Base-by-base conservation (phyloP, 2,329 filamentous ascomycete genomes). In the Penicillium sp. region DNA sequence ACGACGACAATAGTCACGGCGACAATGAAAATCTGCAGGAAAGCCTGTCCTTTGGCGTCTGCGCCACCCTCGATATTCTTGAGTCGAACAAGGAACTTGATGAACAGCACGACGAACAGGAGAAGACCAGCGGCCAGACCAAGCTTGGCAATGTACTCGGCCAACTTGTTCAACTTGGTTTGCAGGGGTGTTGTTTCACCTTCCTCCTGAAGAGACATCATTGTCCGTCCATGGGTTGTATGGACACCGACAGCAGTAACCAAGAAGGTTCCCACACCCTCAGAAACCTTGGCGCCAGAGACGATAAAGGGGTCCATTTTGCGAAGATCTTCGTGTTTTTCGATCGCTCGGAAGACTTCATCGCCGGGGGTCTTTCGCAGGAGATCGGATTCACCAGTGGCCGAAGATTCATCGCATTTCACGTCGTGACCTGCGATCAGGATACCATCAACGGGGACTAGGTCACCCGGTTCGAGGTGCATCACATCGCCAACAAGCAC, bases 251-350 rank as follows among this genome's bases (percentile, higher is more conserved):
- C 88, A 4, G 90, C 86, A 1, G 90, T 92, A 58, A 93, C 90
- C 58, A 94, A 75, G 75, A 92, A 93, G 4, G 86, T 88, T 10
- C 91, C 91, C 8, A 92, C 84, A 58, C 91, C 91, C 70, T 92
- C 89, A 0, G 88, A 87, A 12, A 94, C 88, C 68, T 92, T 92
- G 2, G 89, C 89, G 50, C 91, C 91, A 24, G 90, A 93, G 4
- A 93, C 82, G 64, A 94, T 92, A 75, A 94, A 94, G 0, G 91
- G 91, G 68, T 93, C 91, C 64, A 90, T 80, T 70, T 91, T 91
- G 65, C 84, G 83, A 37, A 89, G 78, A 17, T 82, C 82, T 56
- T 88, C 82, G 61, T 86, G 82, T 53, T 84, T 81, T 64, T 89
- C 84, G 65, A 90, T 88, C 3, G 86, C 83, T 37, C 83, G 83